A percentile compares a stretch with the other conserved stretches of the same genome.
These are phyloP conservation scores for Sporothrix globosa DNA, from an alignment of 2,329 filamentous ascomycete genomes.

Conservation along the genomic window DNA sequence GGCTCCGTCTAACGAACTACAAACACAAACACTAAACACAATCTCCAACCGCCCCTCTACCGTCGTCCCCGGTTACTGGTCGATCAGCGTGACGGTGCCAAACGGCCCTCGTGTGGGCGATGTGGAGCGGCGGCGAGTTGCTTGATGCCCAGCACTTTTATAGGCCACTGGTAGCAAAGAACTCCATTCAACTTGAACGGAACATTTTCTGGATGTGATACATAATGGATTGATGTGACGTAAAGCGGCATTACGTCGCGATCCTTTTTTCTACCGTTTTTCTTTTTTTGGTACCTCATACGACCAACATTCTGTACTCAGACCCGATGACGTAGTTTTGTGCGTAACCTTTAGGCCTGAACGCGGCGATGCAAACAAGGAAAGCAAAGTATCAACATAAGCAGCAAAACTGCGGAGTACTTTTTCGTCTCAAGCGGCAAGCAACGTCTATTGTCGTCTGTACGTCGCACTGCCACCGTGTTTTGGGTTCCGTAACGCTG, in stretches of 20 bases:
- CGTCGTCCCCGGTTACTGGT: not conserved
- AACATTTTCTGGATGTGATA: too few species aligned
- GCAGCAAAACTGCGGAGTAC: not conserved
- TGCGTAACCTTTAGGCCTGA: not conserved
- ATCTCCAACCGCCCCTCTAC: not conserved
- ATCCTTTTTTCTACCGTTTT: too few species aligned
- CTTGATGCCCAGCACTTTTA: too few species aligned
- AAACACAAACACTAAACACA: not conserved
- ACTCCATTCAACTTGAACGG: not conserved
- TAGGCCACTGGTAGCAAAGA: too few species aligned
- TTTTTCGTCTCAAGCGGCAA: too few species aligned
- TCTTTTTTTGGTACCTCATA: too few species aligned
- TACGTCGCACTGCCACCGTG: too few species aligned
- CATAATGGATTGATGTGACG: too few species aligned
- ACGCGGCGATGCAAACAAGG: not conserved
- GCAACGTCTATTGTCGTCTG: too few species aligned
- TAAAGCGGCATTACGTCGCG: too few species aligned
- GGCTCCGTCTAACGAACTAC: not conserved
- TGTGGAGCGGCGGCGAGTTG: not conserved
- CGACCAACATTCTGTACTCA: not conserved
- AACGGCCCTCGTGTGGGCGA: not conserved
- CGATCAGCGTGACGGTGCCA: not conserved
- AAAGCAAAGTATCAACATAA: not conserved
- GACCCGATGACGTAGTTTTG: not conserved
- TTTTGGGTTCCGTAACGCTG: too few species aligned